Percentiles rank a stretch among this genome's conserved stretches.
These are phyloP conservation scores for Aspergillus sp. DNA, from an alignment of 2,329 filamentous ascomycete genomes.

Conservation along the genomic window DNA sequence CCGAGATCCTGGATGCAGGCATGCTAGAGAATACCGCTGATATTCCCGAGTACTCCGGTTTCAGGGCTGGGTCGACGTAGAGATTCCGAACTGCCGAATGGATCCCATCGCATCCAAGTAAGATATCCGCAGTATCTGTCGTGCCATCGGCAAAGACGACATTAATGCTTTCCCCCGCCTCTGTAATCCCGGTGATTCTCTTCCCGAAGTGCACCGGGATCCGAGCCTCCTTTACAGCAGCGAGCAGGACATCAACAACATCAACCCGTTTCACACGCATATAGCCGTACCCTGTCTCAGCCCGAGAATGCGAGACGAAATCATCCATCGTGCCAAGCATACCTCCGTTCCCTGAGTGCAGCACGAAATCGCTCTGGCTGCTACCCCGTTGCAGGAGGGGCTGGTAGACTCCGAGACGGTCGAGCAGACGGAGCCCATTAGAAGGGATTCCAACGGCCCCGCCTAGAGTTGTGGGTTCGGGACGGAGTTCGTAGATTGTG, in stretches of 20 bases:
- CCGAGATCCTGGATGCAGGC: background rate
- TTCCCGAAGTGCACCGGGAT: constrained; percentile 6
- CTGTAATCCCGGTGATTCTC: background rate
- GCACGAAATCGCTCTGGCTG: background rate
- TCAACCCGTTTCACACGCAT: constrained; percentile 28
- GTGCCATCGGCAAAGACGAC: constrained; percentile 18
- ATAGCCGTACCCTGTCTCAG: constrained; percentile 23
- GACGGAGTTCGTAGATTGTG: constrained; percentile 31
- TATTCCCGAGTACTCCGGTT: constrained; percentile 37
- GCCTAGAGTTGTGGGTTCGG: constrained; percentile 30
- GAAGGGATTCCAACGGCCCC: constrained; percentile 29
- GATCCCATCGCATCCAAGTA: constrained; percentile 43
- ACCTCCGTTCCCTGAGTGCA: background rate
- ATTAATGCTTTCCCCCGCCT: background rate
- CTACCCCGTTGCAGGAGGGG: background rate
- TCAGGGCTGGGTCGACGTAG: constrained; percentile 27
- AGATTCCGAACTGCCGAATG: constrained; percentile 37
- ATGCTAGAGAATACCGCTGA: constrained; percentile 20
- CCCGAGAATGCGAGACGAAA: background rate
- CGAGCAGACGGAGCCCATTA: constrained; percentile 30
- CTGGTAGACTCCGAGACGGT: constrained; percentile 26
- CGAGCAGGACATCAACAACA: constrained; percentile 27
- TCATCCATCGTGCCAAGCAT: background rate
- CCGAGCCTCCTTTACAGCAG: constrained; percentile 15
- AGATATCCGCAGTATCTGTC: constrained; percentile 10